Evolutionary conservation across 2,329 filamentous ascomycete genomes (phyloP), one percentile per base, ranked within the genome.

Genomic region (Xenosphaeropsis pyriputrescens): DNA sequence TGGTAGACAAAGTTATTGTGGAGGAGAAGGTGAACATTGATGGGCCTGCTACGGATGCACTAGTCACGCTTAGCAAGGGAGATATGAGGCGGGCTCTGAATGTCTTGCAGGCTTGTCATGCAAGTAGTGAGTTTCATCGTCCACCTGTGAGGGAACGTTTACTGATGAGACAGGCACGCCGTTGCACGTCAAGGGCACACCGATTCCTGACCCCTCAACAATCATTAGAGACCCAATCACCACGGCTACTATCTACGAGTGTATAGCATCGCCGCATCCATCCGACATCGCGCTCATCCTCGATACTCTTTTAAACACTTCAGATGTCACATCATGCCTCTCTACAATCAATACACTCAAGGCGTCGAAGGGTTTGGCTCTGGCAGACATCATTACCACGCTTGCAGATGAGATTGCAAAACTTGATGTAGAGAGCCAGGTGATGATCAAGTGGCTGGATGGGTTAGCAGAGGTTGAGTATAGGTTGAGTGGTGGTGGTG

Each of bases 31-130:
- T 98, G 44, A 80, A 82, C 48, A 94, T 98, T 49, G 75, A 78
- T 36, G 66, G 72, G 1, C 83, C 86, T 33, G 91, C 91, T 0
- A 75, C 79, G 2, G 82, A 91, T 46, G 82, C 85, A 37, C 67
- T 98, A 18, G 85, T 98, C 13, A 78, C 68, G 45, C 65, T 98
- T 41, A 93, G 85, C 58, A 93, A 89, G 57, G 91, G 91, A 37
- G 91, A 98, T 54, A 98, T 98, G 91, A 73, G 91, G 53, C 68
- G 91, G 45, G 88, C 91, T 0, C 59, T 98, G 47, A 98, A 98
- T 52, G 91, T 98, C 8, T 67, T 98, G 18, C 91, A 98, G 61
- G 91, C 91, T 7, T 98, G 91, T 48, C 85, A 96, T 56, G 91
- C 91, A 26, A 93, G 86, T 43, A 93, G 85, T 75, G 72, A 66